Conservation (phyloP, 805 yeast species). For the Ogataea glucozyma region DNA sequence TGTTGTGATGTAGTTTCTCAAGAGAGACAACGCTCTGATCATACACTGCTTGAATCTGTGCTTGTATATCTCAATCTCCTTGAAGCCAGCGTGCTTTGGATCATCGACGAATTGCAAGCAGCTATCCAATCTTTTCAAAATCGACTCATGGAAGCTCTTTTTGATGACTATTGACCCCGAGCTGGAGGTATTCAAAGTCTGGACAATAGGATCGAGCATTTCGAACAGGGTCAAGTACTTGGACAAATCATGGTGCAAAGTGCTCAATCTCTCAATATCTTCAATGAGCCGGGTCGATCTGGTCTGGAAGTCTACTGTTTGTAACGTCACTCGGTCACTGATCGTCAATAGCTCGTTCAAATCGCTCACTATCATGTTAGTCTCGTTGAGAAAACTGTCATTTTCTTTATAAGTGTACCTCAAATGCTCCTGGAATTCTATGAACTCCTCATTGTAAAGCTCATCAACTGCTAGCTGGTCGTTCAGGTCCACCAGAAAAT, state of each 20-base stretch:
- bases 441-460: conserved; percentile 35
- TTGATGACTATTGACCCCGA: conserved; percentile 67
- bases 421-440: conserved; percentile 41
- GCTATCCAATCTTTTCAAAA: conserved; percentile 60
- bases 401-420: conserved; percentile 29
- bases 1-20: conserved; percentile 63
- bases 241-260: conserved; percentile 47
- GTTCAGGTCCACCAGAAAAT: conserved; percentile 40
- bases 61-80: conserved; percentile 67
- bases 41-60: conserved; percentile 80
- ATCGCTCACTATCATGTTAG: conserved; percentile 45
- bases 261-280: conserved; percentile 44
- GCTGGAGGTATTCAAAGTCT: conserved; percentile 61
- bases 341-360: conserved; percentile 50
- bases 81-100: conserved; percentile 52
- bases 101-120: conserved; percentile 62
- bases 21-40: conserved; percentile 74
- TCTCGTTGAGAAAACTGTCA: conserved; percentile 43
- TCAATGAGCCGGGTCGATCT: conserved; percentile 52
- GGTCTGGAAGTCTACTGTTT: conserved; percentile 63
- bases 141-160: conserved; percentile 50
- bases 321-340: conserved; percentile 58
- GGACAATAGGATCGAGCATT: conserved; percentile 66
- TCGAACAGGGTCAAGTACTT: conserved; percentile 61
- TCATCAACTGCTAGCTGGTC: conserved; percentile 44